phyloP scores from a whole-genome alignment of 1,284 basidiomycete genomes.

The Ganoderma lucidum region DNA sequence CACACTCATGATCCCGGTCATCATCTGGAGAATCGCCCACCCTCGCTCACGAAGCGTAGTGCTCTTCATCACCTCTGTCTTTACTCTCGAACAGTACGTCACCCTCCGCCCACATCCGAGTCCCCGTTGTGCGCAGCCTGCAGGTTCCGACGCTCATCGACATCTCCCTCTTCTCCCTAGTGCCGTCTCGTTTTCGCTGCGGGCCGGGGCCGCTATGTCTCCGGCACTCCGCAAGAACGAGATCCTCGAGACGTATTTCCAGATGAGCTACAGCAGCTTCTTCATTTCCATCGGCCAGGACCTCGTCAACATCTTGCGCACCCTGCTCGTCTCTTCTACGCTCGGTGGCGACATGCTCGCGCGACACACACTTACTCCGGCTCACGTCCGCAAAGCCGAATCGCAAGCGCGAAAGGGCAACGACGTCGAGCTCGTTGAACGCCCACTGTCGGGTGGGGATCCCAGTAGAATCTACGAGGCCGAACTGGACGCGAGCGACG shows the following conservation, averaged over 20 bases:
- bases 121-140: too few species aligned
- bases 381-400: background rate
- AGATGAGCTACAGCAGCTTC: constrained; percentile 40
- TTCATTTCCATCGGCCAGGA: constrained; percentile 42
- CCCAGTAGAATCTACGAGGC: too few species aligned
- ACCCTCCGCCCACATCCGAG: background rate
- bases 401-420: background rate
- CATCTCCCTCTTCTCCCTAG: constrained; percentile 15
- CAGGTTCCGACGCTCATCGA: too few species aligned
- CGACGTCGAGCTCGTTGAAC: background rate
- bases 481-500: too few species aligned
- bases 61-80: constrained; percentile 26
- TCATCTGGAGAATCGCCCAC: constrained; percentile 24
- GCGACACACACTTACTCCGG: constrained; percentile 8
- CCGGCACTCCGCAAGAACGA: constrained; percentile 30
- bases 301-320: constrained; percentile 37
- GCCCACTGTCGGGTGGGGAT: too few species aligned
- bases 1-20: constrained; percentile 26
- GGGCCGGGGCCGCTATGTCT: constrained; percentile 40
- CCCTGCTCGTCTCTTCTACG: constrained; percentile 42
- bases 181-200: constrained; percentile 39
- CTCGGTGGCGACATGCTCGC: constrained; percentile 17
- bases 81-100: constrained; percentile 34
- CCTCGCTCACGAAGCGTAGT: constrained; percentile 26
- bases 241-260: constrained; percentile 43